A percentile compares a stretch with the other conserved stretches of the same genome.
phyloP scores from a whole-genome alignment of 2,329 filamentous ascomycete genomes.

The Colletotrichum sp. region DNA sequence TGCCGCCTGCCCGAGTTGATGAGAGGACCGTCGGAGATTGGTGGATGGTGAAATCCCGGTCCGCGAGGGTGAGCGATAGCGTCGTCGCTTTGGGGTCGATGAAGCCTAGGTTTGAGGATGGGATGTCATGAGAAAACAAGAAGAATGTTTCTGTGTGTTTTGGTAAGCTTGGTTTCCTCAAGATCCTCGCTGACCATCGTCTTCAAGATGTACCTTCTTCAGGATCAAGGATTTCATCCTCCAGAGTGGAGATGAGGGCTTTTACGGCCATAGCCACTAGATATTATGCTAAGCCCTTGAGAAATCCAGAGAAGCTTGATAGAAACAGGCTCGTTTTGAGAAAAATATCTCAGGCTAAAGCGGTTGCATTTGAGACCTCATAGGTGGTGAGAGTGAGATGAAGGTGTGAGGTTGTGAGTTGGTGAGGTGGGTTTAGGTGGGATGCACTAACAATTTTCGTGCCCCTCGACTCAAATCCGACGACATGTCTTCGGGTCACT shows the following conservation, averaged over 20 bases:
- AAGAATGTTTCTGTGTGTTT: conserved; percentile 78
- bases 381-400: background rate
- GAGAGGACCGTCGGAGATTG: conserved; percentile 85
- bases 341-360: background rate
- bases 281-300: background rate
- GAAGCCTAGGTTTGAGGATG: conserved; percentile 83
- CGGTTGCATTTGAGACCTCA: background rate
- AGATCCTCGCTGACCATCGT: too few relatives aligned
- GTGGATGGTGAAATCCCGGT: conserved; percentile 73
- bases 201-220: conserved; percentile 51
- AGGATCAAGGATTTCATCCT: conserved; percentile 49
- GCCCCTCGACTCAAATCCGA: background rate
- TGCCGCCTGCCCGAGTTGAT: conserved; percentile 70
- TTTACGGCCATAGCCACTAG: conserved; percentile 1
- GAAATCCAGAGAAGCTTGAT: background rate
- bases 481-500: background rate
- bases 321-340: background rate
- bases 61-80: conserved; percentile 71
- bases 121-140: conserved; percentile 78
- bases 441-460: background rate
- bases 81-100: conserved; percentile 71
- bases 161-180: too few relatives aligned
- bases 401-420: background rate
- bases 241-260: conserved; percentile 36
- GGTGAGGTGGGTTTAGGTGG: background rate